These are phyloP conservation scores for Xerocomus brunneocitrinus DNA, from an alignment of 768 basidiomycete genomes.

Conservation along the genomic window DNA sequence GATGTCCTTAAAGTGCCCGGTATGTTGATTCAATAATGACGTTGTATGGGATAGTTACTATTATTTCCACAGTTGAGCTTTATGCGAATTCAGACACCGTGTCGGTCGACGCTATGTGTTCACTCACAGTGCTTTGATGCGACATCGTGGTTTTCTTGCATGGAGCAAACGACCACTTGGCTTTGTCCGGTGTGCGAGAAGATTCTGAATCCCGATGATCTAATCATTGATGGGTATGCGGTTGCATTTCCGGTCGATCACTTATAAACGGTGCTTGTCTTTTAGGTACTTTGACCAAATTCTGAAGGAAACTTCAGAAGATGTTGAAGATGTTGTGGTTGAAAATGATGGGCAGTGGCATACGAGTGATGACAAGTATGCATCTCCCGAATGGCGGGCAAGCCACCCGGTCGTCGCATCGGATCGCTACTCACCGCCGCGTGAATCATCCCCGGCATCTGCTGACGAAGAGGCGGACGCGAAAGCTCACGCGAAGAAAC, in stretches of 20 bases:
- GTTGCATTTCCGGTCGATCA: neutral
- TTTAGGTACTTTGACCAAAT: conserved; percentile 85
- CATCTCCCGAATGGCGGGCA: conserved; percentile 66
- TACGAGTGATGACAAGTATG: conserved; percentile 81
- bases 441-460: conserved; percentile 24
- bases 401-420: conserved; percentile 38
- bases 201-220: conserved; percentile 67
- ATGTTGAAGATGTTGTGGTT: conserved; percentile 87
- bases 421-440: conserved; percentile 28
- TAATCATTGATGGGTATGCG: conserved; percentile 87
- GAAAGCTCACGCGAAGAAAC: conserved; percentile 44
- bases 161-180: conserved; percentile 96
- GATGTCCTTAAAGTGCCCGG: conserved; percentile 92
- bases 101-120: conserved; percentile 81
- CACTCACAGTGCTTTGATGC: conserved; percentile 97
- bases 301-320: conserved; percentile 68
- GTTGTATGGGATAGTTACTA: neutral
- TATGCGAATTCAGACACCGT: conserved; percentile 76
- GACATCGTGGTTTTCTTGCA: conserved; percentile 87
- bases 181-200: conserved; percentile 91
- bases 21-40: conserved; percentile 37
- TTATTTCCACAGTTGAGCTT: conserved; percentile 62
- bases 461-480: conserved; percentile 28
- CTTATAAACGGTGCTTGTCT: neutral
- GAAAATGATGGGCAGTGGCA: conserved; percentile 98